Evolutionary conservation across 257 asterid genomes (phyloP).

Genomic region (Solanum piurae): DNA sequence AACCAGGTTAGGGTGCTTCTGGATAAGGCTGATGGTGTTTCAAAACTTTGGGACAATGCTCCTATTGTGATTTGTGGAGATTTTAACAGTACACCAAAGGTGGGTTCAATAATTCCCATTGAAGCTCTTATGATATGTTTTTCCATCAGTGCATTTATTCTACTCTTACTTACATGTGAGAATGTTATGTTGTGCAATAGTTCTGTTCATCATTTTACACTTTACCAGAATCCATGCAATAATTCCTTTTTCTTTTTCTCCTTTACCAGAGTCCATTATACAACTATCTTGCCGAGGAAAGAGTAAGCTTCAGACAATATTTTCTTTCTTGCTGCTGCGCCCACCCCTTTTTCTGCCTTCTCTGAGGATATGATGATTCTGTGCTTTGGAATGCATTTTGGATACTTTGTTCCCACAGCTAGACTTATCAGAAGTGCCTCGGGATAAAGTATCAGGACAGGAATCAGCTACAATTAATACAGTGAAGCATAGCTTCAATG

Average conservation of each 20-base stretch:
- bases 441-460: constrained; percentile 83
- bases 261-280: constrained; percentile 72
- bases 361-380: neutral
- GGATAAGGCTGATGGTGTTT: constrained; percentile 59
- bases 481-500: constrained; percentile 24
- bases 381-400: neutral
- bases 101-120: constrained; percentile 13
- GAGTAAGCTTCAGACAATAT: constrained; percentile 29
- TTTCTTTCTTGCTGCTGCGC: neutral
- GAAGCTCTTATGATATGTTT: neutral
- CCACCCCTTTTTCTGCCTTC: neutral
- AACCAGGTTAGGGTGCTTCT: constrained; percentile 82
- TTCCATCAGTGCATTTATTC: neutral
- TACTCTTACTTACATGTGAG: neutral
- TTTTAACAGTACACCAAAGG: constrained; percentile 94
- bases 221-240: neutral
- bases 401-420: constrained; percentile 38
- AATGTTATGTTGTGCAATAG: constrained; percentile 6
- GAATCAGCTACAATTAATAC: constrained; percentile 38
- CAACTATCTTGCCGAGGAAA: constrained; percentile 61
- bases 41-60: constrained; percentile 90
- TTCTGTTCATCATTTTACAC: neutral
- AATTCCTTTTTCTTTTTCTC: neutral
- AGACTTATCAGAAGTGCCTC: constrained; percentile 64
- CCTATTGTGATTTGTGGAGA: constrained; percentile 88